phyloP scores from a whole-genome alignment of 768 basidiomycete species.

The Lentinula aciculospora region DNA sequence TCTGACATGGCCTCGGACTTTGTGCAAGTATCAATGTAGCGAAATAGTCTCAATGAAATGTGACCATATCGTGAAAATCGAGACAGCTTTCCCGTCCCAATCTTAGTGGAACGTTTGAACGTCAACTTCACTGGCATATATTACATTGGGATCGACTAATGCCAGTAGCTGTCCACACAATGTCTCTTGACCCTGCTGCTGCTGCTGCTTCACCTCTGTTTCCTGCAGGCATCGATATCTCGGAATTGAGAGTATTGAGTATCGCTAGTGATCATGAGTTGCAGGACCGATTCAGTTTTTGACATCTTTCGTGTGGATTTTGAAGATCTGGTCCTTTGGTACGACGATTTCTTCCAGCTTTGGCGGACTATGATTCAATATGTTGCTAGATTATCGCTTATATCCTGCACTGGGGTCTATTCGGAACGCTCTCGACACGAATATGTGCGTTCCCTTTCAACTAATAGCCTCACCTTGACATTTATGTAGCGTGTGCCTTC shows the following conservation, averaged over 20 bases:
- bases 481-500: not conserved
- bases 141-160: too few species aligned
- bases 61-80: too few species aligned
- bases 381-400: not conserved
- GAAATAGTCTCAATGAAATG: too few species aligned
- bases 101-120: too few species aligned
- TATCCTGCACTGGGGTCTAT: constrained; percentile 11
- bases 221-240: not conserved
- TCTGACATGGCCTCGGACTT: too few species aligned
- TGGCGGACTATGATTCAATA: not conserved
- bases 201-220: too few species aligned
- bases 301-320: not conserved
- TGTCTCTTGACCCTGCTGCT: too few species aligned
- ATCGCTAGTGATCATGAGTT: too few species aligned
- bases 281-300: not conserved
- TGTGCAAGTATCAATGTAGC: too few species aligned
- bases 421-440: constrained; percentile 9
- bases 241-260: not conserved
- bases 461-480: not conserved
- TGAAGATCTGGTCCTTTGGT: not conserved
- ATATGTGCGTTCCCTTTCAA: constrained; percentile 2
- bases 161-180: too few species aligned
- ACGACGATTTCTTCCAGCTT: not conserved
- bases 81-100: too few species aligned
- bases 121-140: too few species aligned